These are phyloP conservation scores for Blastobotrys ciferrii DNA, from an alignment of 1,139 yeast species.

Conservation along the genomic window DNA sequence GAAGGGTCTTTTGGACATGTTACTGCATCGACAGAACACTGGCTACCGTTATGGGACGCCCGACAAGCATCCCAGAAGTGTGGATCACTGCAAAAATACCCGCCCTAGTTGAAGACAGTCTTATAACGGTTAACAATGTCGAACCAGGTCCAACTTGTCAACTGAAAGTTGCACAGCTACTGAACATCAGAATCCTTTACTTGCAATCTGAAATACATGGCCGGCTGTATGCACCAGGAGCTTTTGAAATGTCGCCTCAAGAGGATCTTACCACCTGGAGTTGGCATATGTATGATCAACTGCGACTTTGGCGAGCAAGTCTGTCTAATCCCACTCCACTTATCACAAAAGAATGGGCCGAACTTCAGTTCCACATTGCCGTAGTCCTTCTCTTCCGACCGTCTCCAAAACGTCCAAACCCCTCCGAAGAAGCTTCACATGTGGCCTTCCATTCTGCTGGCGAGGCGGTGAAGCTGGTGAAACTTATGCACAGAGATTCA, in stretches of 20 bases:
- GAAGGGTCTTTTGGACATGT: conserved; percentile 15
- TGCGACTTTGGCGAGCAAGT: conserved; percentile 13
- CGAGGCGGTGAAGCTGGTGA: conserved; percentile 12
- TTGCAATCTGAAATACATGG: conserved; percentile 13
- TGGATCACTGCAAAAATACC: conserved; percentile 13
- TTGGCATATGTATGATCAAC: conserved; percentile 14
- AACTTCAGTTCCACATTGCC: conserved; percentile 13
- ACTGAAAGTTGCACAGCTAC: conserved; percentile 12
- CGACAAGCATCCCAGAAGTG: conserved; percentile 12
- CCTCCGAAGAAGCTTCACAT: conserved; percentile 11
- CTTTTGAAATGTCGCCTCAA: neutral
- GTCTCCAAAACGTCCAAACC: conserved; percentile 12
- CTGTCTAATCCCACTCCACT: conserved; percentile 10
- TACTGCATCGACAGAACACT: conserved; percentile 14
- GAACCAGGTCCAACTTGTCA: conserved; percentile 11
- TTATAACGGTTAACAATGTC: conserved; percentile 8
- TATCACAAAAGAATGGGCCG: conserved; percentile 14
- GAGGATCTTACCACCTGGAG: conserved; percentile 9
- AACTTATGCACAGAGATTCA: conserved; percentile 12
- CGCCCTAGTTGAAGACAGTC: conserved; percentile 12
- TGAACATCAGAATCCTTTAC: conserved; percentile 9
- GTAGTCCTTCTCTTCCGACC: conserved; percentile 13
- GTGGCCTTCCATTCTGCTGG: conserved; percentile 16
- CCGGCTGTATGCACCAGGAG: conserved; percentile 10
- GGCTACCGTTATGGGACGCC: conserved; percentile 12